Base-by-base conservation (phyloP, 2,329 filamentous ascomycete genomes). In the Aspergillus ibericus region DNA sequence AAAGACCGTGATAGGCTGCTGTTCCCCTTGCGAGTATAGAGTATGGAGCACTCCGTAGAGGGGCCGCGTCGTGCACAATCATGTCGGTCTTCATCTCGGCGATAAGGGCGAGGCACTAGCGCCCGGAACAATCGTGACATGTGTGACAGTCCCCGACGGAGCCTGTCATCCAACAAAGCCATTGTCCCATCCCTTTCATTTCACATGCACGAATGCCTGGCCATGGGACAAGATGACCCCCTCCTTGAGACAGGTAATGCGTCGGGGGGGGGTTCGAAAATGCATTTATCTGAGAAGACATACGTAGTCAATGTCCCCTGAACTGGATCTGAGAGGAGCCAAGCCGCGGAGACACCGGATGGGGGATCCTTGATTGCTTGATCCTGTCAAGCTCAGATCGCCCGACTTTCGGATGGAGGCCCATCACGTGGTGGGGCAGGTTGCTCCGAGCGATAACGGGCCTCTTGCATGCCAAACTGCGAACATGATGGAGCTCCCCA, bases 341-440 rank as follows among this genome's bases (percentile, higher is more conserved):
- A 42, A 53, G 51, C 40, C 13, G 32, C 25, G 40, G 20, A 25
- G 20, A 44, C 25, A 44, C 6, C 25, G 16, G 51, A 42, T 9
- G 29, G 35, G 7, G 29, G 35, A n/a, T n/a, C n/a, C n/a, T n/a
- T n/a, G 16, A 53, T n/a, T 29, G 51, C 51, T 53, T 53, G 51
- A 44, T 53, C 27, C 36, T n/a, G 22, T 44, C 51, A 42, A 44
- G 51, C 51, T 44, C 51, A 42, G 51, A 53, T 53, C 51, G 36
- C n/a, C 36, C 16, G 20, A 53, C 18, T 13, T 20, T 42, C 18
- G 38, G 38, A 42, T 42, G 18, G 38, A 16, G 6, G 18, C 20
- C 38, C 4, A 16, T 20, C 16, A 38, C 36, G 36, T 40, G 34
- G 36, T 42, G 38, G 13, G 10, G n/a, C 22, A 22, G 2, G 18